Evolutionary conservation across 208 protist genomes (phyloP), one percentile per base, ranked within the genome.

Genomic region (Wallacemonas sp.): DNA sequence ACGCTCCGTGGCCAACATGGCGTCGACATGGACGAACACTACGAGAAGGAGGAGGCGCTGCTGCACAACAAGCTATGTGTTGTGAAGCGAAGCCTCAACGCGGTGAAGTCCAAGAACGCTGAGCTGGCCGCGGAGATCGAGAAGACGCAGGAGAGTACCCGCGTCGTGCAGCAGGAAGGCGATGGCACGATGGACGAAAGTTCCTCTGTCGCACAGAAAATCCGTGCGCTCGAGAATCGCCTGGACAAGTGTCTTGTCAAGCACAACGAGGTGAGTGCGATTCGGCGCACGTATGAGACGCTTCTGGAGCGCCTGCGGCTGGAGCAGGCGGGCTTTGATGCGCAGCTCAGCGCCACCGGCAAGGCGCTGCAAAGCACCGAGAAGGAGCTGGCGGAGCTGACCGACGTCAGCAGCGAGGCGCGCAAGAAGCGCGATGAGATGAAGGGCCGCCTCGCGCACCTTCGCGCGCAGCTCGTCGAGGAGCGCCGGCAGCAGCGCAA

Each of bases 181-280:
- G 68, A 80, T 57, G 60, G 71, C 17, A 68, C 69, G 1, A 65
- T 94, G 32, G 79, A 92, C 45, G 82, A 93, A 41, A 80, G 78
- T 62, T 89, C 77, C 26, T 66, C 91, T n/a, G 38, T 96, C n/a
- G 85, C 87, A 4, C 82, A 94, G 55, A 92, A 97, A 44, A 98
- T 99, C 24, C 85, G 95, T 30, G 83, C 79, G 3, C 83, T 99
- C 5, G 96, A 99, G 73, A 98, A 98, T 68, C 75, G 94, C 9
- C 85, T 99, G 0, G 97, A 99, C 74, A 99, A 98, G 82, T 97
- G 94, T 26, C 91, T 98, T 26, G 97, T 99, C 55, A 99, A 98
- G 81, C 95, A 97, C 88, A 98, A 98, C 70, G 97, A 99, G 66
- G 93, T 97, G 9, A 87, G 90, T 66, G 83, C 85, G 39, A 98